Percentiles rank a stretch among this genome's conserved stretches.
phyloP scores from a whole-genome alignment of 345 rosid genomes.

The Syzygium oleosum region DNA sequence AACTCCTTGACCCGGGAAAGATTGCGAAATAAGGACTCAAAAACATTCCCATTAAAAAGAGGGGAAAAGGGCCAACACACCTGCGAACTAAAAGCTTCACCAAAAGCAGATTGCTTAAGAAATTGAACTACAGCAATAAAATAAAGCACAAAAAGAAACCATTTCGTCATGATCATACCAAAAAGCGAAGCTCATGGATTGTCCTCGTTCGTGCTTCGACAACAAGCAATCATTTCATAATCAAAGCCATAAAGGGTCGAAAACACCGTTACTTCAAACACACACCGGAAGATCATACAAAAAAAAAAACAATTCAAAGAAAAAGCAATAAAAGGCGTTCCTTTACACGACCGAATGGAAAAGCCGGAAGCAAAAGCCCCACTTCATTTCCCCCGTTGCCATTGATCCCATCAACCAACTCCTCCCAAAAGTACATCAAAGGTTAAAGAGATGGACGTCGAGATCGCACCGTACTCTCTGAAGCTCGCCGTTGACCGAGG shows the following conservation, averaged over 20 bases:
- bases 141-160: neutral
- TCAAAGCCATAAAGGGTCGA: neutral
- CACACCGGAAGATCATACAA: neutral
- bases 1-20: neutral
- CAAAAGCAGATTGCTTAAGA: neutral
- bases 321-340: neutral
- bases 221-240: neutral
- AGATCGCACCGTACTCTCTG: conserved; percentile 17
- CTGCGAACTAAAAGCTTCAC: neutral
- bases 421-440: neutral
- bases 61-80: neutral
- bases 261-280: neutral
- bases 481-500: conserved; percentile 5
- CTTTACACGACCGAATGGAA: neutral
- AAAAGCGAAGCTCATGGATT: neutral
- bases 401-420: neutral
- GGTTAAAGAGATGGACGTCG: neutral
- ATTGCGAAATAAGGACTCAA: neutral
- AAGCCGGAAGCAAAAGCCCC: neutral
- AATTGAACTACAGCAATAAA: neutral
- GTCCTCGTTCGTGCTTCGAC: neutral
- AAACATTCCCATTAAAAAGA: neutral
- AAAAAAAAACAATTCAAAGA: neutral
- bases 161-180: neutral
- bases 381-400: neutral